Evolutionary conservation across 345 rosid species (phyloP).

Genomic region (Sonneratia alba): DNA sequence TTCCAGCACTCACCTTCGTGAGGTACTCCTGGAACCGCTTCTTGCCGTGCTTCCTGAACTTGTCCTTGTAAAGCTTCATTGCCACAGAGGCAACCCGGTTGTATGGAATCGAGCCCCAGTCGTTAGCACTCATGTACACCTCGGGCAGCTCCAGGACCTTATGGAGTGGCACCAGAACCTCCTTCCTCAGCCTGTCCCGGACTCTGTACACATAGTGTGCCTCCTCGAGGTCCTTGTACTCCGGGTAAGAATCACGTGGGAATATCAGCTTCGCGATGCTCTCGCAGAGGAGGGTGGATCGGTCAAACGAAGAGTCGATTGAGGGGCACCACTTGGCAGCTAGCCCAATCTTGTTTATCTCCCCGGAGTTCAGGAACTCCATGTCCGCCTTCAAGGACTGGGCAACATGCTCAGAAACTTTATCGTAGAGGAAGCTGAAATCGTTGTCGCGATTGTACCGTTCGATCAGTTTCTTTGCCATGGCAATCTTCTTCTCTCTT

Average conservation of each 20-base stretch:
- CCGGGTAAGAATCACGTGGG: constrained; percentile 26
- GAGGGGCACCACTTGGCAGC: constrained; percentile 77
- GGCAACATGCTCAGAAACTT: constrained; percentile 45
- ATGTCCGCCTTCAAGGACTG: constrained; percentile 24
- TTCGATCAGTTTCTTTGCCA: constrained; percentile 31
- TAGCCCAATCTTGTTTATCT: constrained; percentile 31
- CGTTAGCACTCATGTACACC: constrained; percentile 42
- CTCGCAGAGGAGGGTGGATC: constrained; percentile 38
- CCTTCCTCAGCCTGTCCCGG: constrained; percentile 49
- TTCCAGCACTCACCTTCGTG: constrained; percentile 32
- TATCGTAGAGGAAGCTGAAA: constrained; percentile 36
- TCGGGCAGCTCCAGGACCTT: constrained; percentile 48
- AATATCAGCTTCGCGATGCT: constrained; percentile 45
- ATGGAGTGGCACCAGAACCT: constrained; percentile 45
- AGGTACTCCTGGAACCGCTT: constrained; percentile 36
- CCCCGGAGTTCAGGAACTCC: constrained; percentile 18
- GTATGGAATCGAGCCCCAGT: constrained; percentile 41
- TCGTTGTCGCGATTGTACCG: constrained; percentile 37
- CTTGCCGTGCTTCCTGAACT: constrained; percentile 34
- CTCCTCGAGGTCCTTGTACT: constrained; percentile 51
- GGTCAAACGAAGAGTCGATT: constrained; percentile 44
- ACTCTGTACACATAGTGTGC: constrained; percentile 53
- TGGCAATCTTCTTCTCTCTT: constrained; percentile 21
- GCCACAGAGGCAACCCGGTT: constrained; percentile 53
- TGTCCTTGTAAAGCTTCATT: constrained; percentile 47